Evolutionary conservation across 371 early-diverging fungal species (phyloP), one percentile per base, ranked within the genome.

Genomic region (Haplosporangium sp.): DNA sequence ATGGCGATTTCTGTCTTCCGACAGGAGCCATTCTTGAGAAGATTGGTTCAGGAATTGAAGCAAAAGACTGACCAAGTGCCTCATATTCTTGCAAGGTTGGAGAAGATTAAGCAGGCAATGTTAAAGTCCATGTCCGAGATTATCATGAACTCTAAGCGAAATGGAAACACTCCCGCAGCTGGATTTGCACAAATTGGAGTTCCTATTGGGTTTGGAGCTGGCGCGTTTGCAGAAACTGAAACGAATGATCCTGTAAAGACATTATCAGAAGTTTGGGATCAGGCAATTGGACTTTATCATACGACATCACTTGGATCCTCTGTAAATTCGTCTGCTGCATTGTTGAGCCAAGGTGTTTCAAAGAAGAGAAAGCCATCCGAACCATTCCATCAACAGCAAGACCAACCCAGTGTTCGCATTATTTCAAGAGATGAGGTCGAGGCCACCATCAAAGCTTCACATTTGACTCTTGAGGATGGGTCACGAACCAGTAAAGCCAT

Each of bases 1-100:
- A 71, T 77, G 72, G 74, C 85, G 8, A 81, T 87, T 50, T 84
- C 83, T 27, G 67, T 88, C 11, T 91, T 93, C 78, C 84, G 75
- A 15, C 94, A 94, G 65, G 90, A 91, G 58, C 66, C 69, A 8
- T 90, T 93, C 76, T 70, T 93, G 65, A 86, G 83, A 67, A 63
- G 71, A 19, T 35, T 92, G 13, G 39, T 89, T 20, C 65, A 72
- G 35, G 72, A 74, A 38, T 56, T 82, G 45, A 81, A 79, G n/a
- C 82, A 68, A 52, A 73, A 78, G 69, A 65, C 71, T 1, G 66
- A 61, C 19, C 70, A 77, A n/a, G 70, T 59, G 2, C 71, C 68
- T 35, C 74, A 79, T 55, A 76, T 84, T 15, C 55, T 83, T 8
- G 48, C 62, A 7, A 61, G 59, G 20, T 59, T 84, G 6, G 78